Evolutionary conservation across 2,329 filamentous ascomycete species (phyloP).

Genomic region (Aspergillus tamarii): DNA sequence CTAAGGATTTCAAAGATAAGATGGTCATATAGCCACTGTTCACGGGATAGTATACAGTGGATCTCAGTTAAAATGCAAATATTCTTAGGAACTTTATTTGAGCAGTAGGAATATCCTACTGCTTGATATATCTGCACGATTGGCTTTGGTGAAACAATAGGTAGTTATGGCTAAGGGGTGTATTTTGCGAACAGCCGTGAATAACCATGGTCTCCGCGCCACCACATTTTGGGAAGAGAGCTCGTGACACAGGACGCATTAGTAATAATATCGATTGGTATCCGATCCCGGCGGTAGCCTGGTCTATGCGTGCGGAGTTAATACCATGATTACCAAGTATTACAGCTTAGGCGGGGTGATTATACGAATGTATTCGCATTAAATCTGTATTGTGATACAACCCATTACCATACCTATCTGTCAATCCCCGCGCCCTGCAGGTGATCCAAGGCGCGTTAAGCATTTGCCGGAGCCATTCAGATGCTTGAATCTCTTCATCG

Average conservation of each 20-base stretch:
- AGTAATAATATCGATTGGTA: background rate
- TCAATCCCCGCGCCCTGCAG: constrained; percentile 25
- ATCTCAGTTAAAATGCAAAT: too few species aligned
- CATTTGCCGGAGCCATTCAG: constrained; percentile 1
- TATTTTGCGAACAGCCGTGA: background rate
- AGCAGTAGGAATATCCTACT: too few species aligned
- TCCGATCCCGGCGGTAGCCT: constrained; percentile 41
- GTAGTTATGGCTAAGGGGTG: background rate
- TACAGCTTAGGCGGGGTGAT: background rate
- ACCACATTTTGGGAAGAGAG: background rate
- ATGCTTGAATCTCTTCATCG: background rate
- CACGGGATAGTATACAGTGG: too few species aligned
- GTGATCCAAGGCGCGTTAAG: constrained; percentile 23
- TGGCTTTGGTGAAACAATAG: too few species aligned
- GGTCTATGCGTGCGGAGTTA: constrained; percentile 35
- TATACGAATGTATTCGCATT: background rate
- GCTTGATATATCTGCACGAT: too few species aligned
- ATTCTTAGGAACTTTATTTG: too few species aligned
- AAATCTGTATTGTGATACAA: background rate
- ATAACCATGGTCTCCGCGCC: background rate
- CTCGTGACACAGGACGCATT: constrained; percentile 1
- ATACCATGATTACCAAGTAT: constrained; percentile 11
- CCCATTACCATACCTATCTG: background rate
- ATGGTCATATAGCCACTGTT: too few species aligned
- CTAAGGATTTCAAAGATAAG: too few species aligned